Conservation (phyloP, 1,284 basidiomycete genomes). For the Ustilago hordei region DNA sequence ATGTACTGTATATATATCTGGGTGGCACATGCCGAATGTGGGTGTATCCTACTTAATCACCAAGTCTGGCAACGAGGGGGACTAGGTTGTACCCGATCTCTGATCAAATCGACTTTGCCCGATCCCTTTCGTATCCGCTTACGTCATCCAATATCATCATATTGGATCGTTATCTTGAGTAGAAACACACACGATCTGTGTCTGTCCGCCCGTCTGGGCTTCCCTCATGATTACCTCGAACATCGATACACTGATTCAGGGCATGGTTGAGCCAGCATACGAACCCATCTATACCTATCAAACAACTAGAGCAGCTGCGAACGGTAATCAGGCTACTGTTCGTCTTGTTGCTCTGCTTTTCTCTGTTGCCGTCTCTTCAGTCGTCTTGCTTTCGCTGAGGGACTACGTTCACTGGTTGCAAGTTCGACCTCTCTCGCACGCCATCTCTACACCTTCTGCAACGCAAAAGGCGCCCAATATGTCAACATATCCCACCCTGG, state of each 20-base stretch:
- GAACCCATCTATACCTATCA: conserved; percentile 37
- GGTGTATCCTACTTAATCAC: too few relatives aligned
- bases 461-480: not conserved
- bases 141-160: too few relatives aligned
- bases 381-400: conserved; percentile 36
- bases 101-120: too few relatives aligned
- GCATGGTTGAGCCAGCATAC: conserved; percentile 35
- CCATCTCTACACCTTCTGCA: not conserved
- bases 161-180: not conserved
- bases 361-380: conserved; percentile 34
- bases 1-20: too few relatives aligned
- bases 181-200: not conserved
- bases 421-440: conserved; percentile 7
- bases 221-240: not conserved
- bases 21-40: too few relatives aligned
- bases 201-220: not conserved
- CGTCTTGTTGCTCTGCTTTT: conserved; percentile 31
- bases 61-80: too few relatives aligned
- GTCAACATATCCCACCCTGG: conserved; percentile 3
- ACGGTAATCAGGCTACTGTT: conserved; percentile 28
- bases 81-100: too few relatives aligned
- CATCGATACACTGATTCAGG: not conserved
- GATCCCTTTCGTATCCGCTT: too few relatives aligned
- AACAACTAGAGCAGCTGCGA: conserved; percentile 21
- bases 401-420: conserved; percentile 32